Base-by-base conservation (phyloP, 805 yeast genomes). In the Wickerhamomyces chambardii region DNA sequence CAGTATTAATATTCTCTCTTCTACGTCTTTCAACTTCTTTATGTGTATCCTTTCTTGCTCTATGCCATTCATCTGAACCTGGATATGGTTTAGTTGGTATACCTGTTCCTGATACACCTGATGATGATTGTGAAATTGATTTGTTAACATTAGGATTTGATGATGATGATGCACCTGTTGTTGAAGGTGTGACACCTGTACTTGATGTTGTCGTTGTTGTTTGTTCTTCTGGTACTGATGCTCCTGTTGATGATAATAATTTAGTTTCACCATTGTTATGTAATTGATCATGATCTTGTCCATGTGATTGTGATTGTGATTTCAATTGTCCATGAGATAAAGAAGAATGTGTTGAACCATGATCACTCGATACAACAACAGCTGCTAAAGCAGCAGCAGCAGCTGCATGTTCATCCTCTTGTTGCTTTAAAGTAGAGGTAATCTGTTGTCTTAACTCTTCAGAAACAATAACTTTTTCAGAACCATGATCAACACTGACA, bases 21-120 rank as follows among this genome's bases (percentile, higher is more conserved):
- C 97, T 75, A 48, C 95, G 76, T 53, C 95, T 73, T 62, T 89
- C 97, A 17, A 89, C 97, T 60, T 89, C 96, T 60, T 87, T 89
- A 64, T 92, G 98, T 59, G 86, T 89, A 48, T 84, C 84, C 50
- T 83, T 79, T 50, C 96, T 77, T 54, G 77, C 75, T 41, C 70
- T 70, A 53, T 81, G 86, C 90, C 92, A 84, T 55, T 83, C 94
- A 31, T 79, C 85, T 22, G 81, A 59, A n/a, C 92, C 92, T 31
- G 79, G 81, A 10, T 62, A 53, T 4, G 89, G 85, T 55, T 76
- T 78, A 6, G 36, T 43, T 5, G 29, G 9, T 10, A n/a, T n/a
- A n/a, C n/a, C n/a, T n/a, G n/a, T n/a, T n/a, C n/a, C n/a, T n/a
- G n/a, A n/a, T n/a, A n/a, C n/a, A n/a, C n/a, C n/a, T n/a, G n/a